Conservation (phyloP, 2,329 filamentous ascomycete genomes). For the Neoscytalidium dimidiatum region DNA sequence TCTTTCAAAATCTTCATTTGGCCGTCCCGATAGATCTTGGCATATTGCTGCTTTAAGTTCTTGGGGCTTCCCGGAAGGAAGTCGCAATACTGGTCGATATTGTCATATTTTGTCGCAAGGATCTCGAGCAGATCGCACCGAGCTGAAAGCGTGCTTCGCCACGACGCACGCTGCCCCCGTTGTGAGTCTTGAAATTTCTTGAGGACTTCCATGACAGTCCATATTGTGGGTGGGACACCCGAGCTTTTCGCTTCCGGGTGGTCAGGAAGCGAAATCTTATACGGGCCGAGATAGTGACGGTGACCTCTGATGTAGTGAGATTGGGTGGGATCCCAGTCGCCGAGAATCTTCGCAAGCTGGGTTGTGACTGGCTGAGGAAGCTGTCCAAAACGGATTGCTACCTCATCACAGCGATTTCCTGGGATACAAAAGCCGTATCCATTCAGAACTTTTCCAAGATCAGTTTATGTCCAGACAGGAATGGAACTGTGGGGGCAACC, state of each 20-base stretch:
- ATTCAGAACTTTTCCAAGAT: conserved; percentile 42
- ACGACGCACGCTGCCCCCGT: conserved; percentile 18
- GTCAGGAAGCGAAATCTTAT: conserved; percentile 22
- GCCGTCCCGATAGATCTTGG: conserved; percentile 39
- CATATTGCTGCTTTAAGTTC: conserved; percentile 37
- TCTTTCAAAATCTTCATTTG: conserved; percentile 34
- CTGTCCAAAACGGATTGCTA: conserved; percentile 44
- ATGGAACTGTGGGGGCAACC: conserved; percentile 8
- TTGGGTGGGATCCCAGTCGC: conserved; percentile 14
- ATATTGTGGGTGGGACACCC: conserved; percentile 36
- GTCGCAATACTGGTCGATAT: conserved; percentile 15
- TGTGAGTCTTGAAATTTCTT: conserved; percentile 10
- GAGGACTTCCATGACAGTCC: conserved; percentile 34
- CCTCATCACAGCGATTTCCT: conserved; percentile 50
- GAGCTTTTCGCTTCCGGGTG: conserved; percentile 32
- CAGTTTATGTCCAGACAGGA: not conserved
- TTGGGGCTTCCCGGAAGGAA: conserved; percentile 27
- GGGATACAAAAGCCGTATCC: conserved; percentile 55
- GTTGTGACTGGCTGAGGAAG: conserved; percentile 38
- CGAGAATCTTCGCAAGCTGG: conserved; percentile 23
- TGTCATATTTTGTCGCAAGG: conserved; percentile 33
- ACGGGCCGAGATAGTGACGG: conserved; percentile 36
- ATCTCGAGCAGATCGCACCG: conserved; percentile 21
- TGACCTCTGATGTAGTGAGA: conserved; percentile 36
- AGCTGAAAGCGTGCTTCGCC: conserved; percentile 19